phyloP scores from a whole-genome alignment of 2,329 filamentous ascomycete species.

The Alternaria ethzedia region DNA sequence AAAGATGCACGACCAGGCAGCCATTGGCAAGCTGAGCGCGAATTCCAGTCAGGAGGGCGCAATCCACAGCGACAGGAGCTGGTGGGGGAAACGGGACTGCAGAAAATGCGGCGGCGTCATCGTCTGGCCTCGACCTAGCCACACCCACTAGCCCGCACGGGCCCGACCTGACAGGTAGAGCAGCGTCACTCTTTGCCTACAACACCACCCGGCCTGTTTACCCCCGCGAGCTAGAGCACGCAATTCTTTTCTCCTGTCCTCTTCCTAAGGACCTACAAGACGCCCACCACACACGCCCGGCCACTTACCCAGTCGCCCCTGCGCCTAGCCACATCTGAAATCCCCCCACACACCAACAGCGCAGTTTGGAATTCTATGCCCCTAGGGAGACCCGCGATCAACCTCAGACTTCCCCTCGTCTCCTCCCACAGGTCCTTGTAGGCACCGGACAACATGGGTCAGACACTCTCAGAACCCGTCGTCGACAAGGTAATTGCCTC shows the following conservation, averaged over 20 bases:
- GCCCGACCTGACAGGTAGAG: conserved; percentile 15
- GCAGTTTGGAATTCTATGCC: conserved; percentile 44
- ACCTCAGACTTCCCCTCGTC: conserved; percentile 28
- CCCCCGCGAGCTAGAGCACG: conserved; percentile 26
- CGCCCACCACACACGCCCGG: conserved; percentile 3
- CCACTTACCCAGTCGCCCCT: conserved; percentile 2
- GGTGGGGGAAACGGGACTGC: conserved; percentile 15
- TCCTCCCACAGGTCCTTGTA: conserved; percentile 35
- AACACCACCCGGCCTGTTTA: conserved; percentile 28
- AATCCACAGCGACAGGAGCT: conserved; percentile 5
- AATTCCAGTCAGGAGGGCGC: neutral
- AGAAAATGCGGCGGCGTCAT: conserved; percentile 30
- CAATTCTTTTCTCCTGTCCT: conserved; percentile 18
- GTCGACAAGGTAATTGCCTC: conserved; percentile 86
- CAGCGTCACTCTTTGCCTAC: conserved; percentile 20
- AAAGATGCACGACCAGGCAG: neutral
- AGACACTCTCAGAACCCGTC: conserved; percentile 98
- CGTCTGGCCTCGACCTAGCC: conserved; percentile 19
- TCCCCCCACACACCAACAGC: conserved; percentile 36
- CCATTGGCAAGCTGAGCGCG: conserved; percentile 3
- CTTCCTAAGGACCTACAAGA: neutral
- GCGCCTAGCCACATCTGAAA: conserved; percentile 11
- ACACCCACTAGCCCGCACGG: conserved; percentile 10
- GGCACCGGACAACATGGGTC: conserved; percentile 73
- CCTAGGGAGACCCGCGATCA: conserved; percentile 27